Percentiles rank a stretch among this genome's conserved stretches.
These are phyloP conservation scores for Globisporangium yorkense DNA, from an alignment of 352 stramenopile genomes.

Conservation along the genomic window DNA sequence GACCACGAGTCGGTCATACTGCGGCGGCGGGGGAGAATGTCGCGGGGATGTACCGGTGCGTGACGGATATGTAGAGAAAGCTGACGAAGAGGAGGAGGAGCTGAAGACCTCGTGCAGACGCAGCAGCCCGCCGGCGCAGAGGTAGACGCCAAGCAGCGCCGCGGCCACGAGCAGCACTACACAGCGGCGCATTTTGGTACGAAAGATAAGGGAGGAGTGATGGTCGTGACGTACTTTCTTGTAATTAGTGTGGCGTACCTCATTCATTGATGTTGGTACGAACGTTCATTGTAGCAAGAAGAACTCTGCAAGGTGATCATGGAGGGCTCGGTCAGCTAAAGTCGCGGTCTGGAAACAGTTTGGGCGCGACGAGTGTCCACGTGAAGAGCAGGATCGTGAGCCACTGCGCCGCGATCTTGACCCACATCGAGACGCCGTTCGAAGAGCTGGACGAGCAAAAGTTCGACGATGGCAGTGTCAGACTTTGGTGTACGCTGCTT, in stretches of 20 bases:
- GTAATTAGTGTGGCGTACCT: background rate
- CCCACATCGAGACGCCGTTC: constrained; percentile 92
- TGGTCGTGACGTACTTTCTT: background rate
- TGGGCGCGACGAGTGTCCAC: constrained; percentile 93
- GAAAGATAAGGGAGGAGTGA: too few relatives aligned
- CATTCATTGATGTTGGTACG: background rate
- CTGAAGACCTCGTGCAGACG: constrained; percentile 52
- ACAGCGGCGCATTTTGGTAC: background rate
- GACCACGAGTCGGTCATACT: constrained; percentile 77
- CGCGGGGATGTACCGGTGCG: constrained; percentile 1
- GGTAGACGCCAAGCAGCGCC: constrained; percentile 36
- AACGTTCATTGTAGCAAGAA: too few relatives aligned
- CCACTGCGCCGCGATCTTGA: constrained; percentile 94
- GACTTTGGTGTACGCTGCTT: background rate
- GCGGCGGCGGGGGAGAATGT: constrained; percentile 4
- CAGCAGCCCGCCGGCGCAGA: constrained; percentile 48
- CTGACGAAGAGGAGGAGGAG: background rate
- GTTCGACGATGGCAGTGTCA: background rate
- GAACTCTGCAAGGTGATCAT: background rate
- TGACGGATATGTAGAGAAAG: background rate
- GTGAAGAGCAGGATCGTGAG: constrained; percentile 90
- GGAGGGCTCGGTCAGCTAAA: constrained; percentile 41
- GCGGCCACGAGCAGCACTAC: constrained; percentile 24
- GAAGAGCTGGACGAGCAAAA: constrained; percentile 15
- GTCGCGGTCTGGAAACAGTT: constrained; percentile 92